A percentile compares a stretch with the other conserved stretches of the same genome.
Conservation (phyloP, 1,139 yeast genomes). For the Saccharomyces hybrid region DNA sequence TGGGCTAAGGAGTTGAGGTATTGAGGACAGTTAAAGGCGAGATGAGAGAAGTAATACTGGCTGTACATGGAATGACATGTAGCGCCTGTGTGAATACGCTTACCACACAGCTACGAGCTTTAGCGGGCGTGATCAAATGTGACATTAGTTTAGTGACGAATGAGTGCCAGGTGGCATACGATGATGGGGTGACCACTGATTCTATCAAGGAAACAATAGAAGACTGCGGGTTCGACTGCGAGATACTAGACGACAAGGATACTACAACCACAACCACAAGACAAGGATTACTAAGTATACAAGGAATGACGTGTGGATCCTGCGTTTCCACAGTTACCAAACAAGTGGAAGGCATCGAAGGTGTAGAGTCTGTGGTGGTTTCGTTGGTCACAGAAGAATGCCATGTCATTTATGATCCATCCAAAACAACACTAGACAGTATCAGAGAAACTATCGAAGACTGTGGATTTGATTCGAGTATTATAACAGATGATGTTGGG, state of each 20-base stretch:
- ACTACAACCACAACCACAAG: not conserved
- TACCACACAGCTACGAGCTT: conserved; percentile 42
- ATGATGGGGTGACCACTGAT: conserved; percentile 29
- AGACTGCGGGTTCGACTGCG: conserved; percentile 68
- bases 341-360: conserved; percentile 42
- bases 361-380: conserved; percentile 41
- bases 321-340: conserved; percentile 62
- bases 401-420: conserved; percentile 35
- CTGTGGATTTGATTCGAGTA: conserved; percentile 63
- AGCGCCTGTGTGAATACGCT: conserved; percentile 70
- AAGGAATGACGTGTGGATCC: conserved; percentile 86
- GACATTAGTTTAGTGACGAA: conserved; percentile 69
- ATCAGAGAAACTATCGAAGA: conserved; percentile 46
- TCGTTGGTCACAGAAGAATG: conserved; percentile 74
- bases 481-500: conserved; percentile 17
- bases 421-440: conserved; percentile 35
- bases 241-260: conserved; percentile 22
- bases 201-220: conserved; percentile 48
- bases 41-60: conserved; percentile 13
- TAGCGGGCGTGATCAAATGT: conserved; percentile 45
- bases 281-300: conserved; percentile 22
- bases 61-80: conserved; percentile 76
- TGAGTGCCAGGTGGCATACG: conserved; percentile 52
- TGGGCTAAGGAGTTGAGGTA: not conserved
- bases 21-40: not conserved